Conservation (phyloP, 371 early-diverging fungal genomes). For the Parasitella parasitica region DNA sequence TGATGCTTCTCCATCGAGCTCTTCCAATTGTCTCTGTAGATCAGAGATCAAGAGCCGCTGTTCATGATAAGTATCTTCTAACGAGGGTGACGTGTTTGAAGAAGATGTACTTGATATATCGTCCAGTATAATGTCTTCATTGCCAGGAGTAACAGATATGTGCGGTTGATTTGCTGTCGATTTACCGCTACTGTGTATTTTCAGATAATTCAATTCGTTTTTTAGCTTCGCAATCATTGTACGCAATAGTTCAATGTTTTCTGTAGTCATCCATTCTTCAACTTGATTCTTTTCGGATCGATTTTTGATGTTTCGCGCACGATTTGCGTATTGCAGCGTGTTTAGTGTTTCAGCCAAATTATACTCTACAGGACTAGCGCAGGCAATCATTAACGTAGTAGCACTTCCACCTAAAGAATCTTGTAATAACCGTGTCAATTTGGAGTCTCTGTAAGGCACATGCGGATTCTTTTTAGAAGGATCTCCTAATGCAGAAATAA, state of each 20-base stretch:
- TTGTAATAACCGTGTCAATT: constrained; percentile 96
- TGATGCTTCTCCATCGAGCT: constrained; percentile 38
- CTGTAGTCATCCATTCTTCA: constrained; percentile 67
- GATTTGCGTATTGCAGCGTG: constrained; percentile 90
- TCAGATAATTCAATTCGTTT: constrained; percentile 49
- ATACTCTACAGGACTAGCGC: constrained; percentile 79
- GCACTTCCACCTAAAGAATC: constrained; percentile 95
- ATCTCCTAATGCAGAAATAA: constrained; percentile 97
- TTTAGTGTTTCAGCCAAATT: constrained; percentile 90
- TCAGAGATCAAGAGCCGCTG: constrained; percentile 38
- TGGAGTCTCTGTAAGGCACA: constrained; percentile 98
- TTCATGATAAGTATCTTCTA: constrained; percentile 35
- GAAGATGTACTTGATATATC: not conserved
- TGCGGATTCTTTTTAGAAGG: constrained; percentile 61
- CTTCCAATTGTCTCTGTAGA: constrained; percentile 46
- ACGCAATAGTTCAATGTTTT: constrained; percentile 59
- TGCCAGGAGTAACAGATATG: not conserved
- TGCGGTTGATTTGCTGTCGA: not conserved
- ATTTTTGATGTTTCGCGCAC: constrained; percentile 88
- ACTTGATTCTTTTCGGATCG: constrained; percentile 67
- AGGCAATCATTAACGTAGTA: constrained; percentile 92
- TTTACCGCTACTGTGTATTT: not conserved
- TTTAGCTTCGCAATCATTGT: constrained; percentile 56
- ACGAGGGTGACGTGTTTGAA: not conserved
- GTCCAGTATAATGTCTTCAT: constrained; percentile 1